A percentile compares a stretch with the other conserved stretches of the same genome.
These are phyloP conservation scores for Lepidium didymum DNA, from an alignment of 345 rosid species.

Conservation along the genomic window DNA sequence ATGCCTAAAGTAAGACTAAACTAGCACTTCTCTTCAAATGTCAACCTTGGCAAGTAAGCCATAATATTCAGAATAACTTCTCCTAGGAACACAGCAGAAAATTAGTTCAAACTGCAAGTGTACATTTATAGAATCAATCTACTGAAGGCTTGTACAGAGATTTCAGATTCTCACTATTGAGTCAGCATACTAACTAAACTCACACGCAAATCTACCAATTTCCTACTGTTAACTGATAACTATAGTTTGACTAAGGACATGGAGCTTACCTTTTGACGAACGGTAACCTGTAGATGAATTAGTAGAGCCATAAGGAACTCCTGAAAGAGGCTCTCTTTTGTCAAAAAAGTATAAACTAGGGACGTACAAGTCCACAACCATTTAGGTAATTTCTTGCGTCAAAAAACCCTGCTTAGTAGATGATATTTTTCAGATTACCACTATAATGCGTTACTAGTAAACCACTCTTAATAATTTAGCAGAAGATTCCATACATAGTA, in stretches of 20 bases:
- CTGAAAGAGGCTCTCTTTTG: constrained; percentile 70
- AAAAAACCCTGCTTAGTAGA: neutral
- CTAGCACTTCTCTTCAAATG: neutral
- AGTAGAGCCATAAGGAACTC: constrained; percentile 83
- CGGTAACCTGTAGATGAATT: constrained; percentile 75
- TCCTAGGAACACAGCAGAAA: neutral
- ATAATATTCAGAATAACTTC: neutral
- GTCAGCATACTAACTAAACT: constrained; percentile 12
- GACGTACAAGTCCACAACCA: constrained; percentile 1
- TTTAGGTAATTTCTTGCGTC: neutral
- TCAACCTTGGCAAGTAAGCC: constrained; percentile 7
- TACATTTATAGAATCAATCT: neutral
- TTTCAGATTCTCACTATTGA: neutral
- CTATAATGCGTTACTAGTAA: neutral
- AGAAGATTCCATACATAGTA: neutral
- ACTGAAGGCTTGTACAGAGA: neutral
- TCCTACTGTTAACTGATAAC: constrained; percentile 1
- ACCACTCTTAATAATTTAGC: neutral
- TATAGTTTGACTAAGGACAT: constrained; percentile 11
- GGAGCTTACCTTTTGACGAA: constrained; percentile 83
- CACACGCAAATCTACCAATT: neutral
- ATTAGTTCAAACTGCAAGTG: neutral
- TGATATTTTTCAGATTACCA: neutral
- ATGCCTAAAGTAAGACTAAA: neutral
- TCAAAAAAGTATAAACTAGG: constrained; percentile 30